A percentile compares a stretch with the other conserved stretches of the same genome.
These are phyloP conservation scores for Orbilia oligospora DNA, from an alignment of 2,329 filamentous ascomycete species.

Conservation along the genomic window DNA sequence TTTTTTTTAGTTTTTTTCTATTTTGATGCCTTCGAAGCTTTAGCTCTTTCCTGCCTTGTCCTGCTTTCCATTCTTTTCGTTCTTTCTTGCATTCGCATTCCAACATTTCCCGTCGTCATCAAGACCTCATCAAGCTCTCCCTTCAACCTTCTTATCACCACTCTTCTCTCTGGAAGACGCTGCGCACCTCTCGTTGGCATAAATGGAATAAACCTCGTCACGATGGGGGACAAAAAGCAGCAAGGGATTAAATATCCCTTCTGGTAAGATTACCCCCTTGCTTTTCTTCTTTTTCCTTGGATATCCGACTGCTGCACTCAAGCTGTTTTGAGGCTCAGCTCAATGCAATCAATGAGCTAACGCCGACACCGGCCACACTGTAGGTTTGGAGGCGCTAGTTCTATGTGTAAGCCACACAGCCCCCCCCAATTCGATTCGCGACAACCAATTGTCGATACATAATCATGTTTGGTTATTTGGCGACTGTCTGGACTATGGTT, in stretches of 20 bases:
- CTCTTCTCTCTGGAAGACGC: slow-evolving; percentile 11
- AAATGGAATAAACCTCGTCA: slow-evolving; percentile 42
- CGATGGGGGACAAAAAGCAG: slow-evolving; percentile 55
- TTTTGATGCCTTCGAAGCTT: slow-evolving; percentile 2
- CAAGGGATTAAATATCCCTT: slow-evolving; percentile 57
- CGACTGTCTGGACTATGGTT: neutral
- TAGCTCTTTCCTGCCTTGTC: neutral
- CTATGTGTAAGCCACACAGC: slow-evolving; percentile 56
- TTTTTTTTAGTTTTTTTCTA: slow-evolving; percentile 5
- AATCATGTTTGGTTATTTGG: neutral
- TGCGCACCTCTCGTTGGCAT: slow-evolving; percentile 1
- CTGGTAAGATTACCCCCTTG: slow-evolving; percentile 36
- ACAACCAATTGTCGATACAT: neutral
- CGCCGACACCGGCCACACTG: slow-evolving; percentile 18
- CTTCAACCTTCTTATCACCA: slow-evolving; percentile 6
- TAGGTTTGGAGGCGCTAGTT: slow-evolving; percentile 61
- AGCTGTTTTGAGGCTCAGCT: neutral
- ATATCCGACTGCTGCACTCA: slow-evolving; percentile 6
- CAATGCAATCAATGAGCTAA: slow-evolving; percentile 51
- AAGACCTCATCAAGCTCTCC: neutral
- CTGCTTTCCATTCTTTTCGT: neutral
- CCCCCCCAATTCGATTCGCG: slow-evolving; percentile 12
- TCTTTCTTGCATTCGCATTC: slow-evolving; percentile 9
- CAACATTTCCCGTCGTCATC: neutral
- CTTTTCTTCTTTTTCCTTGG: neutral